phyloP scores from a whole-genome alignment of 169 alveolate genomes.

The Haemoproteus tartakovskyi region DNA sequence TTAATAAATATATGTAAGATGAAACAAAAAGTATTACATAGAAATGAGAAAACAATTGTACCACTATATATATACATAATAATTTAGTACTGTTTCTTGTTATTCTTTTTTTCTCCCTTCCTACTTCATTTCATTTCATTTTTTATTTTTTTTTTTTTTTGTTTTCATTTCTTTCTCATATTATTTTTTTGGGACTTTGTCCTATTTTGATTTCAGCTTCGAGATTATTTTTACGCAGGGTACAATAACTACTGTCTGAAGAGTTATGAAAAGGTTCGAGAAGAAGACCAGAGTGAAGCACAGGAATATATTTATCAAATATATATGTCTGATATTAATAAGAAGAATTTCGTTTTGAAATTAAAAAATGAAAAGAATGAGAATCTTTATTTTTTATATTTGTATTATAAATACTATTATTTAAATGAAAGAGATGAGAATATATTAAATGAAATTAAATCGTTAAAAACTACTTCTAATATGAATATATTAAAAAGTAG shows the following conservation, averaged over 20 bases:
- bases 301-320: constrained; percentile 59
- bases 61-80: too few relatives aligned
- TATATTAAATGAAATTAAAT: constrained; percentile 8
- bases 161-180: neutral
- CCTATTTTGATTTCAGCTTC: constrained; percentile 24
- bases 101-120: too few relatives aligned
- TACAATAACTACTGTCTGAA: constrained; percentile 25
- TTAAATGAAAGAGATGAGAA: constrained; percentile 22
- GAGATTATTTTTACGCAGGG: constrained; percentile 57
- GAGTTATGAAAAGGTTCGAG: constrained; percentile 5
- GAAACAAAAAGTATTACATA: too few relatives aligned
- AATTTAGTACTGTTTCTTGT: too few relatives aligned
- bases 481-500: constrained; percentile 39
- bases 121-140: too few relatives aligned
- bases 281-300: constrained; percentile 19
- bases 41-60: too few relatives aligned
- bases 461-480: constrained; percentile 20
- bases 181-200: too few relatives aligned
- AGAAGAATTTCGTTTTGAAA: constrained; percentile 6
- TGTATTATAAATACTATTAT: constrained; percentile 40
- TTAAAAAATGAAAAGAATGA: constrained; percentile 31
- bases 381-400: constrained; percentile 17
- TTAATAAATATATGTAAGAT: too few relatives aligned
- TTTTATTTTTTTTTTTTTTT: neutral
- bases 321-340: constrained; percentile 29